Base-by-base conservation (phyloP, 352 stramenopile species). In the Globisporangium spiculum region DNA sequence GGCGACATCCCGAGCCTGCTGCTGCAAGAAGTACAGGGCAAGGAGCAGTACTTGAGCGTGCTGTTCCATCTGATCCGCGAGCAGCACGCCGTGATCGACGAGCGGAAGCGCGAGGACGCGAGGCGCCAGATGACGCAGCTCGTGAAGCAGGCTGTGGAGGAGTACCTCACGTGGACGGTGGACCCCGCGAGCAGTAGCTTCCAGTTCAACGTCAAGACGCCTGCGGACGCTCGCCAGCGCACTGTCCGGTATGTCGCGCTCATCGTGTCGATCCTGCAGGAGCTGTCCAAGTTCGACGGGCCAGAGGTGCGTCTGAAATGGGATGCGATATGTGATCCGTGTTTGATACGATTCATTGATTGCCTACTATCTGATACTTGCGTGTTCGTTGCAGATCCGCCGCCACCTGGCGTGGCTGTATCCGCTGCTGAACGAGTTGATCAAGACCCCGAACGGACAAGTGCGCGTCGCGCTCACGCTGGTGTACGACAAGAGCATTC, bases 401-500 rank as follows among this genome's bases (percentile, higher is more conserved):
- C 77, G 75, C 10, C 81, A 96, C 65, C 71, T 93, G 68, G 20
- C 60, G n/a, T 96, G 88, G 88, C 63, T 96, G 46, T 96, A 91
- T 64, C 85, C 88, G 27, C 72, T 94, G 46, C 71, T 96, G 20
- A 94, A 80, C 18, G 79, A 88, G 48, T 74, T 96, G 1, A 85
- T 94, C 62, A 86, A 81, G 73, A 86, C 82, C 12, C 73, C 75
- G 27, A 92, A 83, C 65, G 75, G 74, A 41, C 75, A 89, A 8
- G 86, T 96, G 52, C 88, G 86, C 1, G 67, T 67, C 16, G 85
- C 88, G 34, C 76, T 96, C 5, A 70, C 75, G 9, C 70, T 75
- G 12, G 86, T 96, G 38, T 94, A 86, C 69, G 79, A 73, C 58
- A 78, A 86, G 69, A 89, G 84, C 60, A 65, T 94, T 44, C 70